phyloP scores from a whole-genome alignment of 805 yeast species.

The Monosporozyma unispora region DNA sequence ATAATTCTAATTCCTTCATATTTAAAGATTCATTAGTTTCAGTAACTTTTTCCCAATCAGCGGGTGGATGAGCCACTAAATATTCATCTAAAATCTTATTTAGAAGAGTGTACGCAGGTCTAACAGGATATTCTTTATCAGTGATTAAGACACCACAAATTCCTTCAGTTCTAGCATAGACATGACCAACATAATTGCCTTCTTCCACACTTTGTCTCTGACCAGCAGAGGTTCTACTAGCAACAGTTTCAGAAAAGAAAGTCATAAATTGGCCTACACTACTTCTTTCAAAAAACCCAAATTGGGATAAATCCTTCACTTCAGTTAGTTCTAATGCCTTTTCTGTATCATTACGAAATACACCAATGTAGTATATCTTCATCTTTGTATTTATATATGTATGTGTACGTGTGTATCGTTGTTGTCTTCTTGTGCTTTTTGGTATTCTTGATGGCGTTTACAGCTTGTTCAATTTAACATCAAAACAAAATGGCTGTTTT shows the following conservation, averaged over 20 bases:
- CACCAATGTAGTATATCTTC: conserved; percentile 89
- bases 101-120: conserved; percentile 90
- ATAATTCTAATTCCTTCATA: conserved; percentile 48
- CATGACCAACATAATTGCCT: conserved; percentile 84
- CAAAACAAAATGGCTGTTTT: not conserved
- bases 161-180: conserved; percentile 83
- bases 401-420: not conserved
- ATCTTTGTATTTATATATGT: too few relatives aligned
- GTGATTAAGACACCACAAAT: conserved; percentile 84
- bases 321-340: conserved; percentile 68
- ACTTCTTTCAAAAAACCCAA: conserved; percentile 79
- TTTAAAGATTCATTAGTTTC: conserved; percentile 32
- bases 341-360: conserved; percentile 51
- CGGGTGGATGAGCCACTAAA: conserved; percentile 67
- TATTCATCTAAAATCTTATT: conserved; percentile 90
- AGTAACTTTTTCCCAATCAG: conserved; percentile 51
- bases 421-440: not conserved
- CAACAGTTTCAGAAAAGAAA: conserved; percentile 83
- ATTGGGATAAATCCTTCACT: conserved; percentile 75
- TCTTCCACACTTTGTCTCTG: conserved; percentile 94
- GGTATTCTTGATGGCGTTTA: not conserved
- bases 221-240: conserved; percentile 78
- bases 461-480: not conserved
- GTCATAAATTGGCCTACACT: conserved; percentile 89
- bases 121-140: conserved; percentile 91